Evolutionary conservation across 2,329 filamentous ascomycete species (phyloP).

Genomic region (Lachnellula suecica): DNA sequence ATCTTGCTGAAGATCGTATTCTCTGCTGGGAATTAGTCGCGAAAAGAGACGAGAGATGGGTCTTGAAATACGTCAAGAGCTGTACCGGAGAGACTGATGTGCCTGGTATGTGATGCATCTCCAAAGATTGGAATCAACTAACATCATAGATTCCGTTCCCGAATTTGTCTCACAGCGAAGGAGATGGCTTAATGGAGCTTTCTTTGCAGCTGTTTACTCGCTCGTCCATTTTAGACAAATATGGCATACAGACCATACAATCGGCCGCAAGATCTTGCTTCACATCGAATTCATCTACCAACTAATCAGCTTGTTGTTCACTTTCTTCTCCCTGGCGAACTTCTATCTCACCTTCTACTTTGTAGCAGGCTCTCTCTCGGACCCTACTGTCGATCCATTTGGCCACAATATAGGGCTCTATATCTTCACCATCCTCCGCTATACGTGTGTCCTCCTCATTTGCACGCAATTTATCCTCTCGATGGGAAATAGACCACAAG

Average conservation of each 20-base stretch:
- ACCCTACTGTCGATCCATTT: conserved; percentile 82
- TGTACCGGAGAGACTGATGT: conserved; percentile 98
- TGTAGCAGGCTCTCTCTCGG: conserved; percentile 84
- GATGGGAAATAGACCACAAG: conserved; percentile 94
- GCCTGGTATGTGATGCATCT: conserved; percentile 64
- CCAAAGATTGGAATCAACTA: conserved; percentile 3
- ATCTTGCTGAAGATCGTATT: conserved; percentile 85
- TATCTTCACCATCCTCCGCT: conserved; percentile 85
- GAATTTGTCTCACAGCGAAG: conserved; percentile 97
- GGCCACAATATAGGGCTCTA: conserved; percentile 80
- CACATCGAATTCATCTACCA: conserved; percentile 97
- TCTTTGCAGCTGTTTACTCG: conserved; percentile 97
- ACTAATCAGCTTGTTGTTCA: conserved; percentile 88
- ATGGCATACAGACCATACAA: conserved; percentile 87
- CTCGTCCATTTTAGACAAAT: conserved; percentile 93
- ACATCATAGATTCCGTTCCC: conserved; percentile 72
- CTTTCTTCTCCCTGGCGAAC: conserved; percentile 96
- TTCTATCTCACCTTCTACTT: conserved; percentile 99
- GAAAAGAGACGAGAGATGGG: conserved; percentile 92
- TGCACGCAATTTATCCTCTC: conserved; percentile 94
- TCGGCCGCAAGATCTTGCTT: conserved; percentile 84
- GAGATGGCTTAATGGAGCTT: conserved; percentile 97
- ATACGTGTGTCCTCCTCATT: conserved; percentile 83
- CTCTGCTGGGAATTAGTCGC: conserved; percentile 94
- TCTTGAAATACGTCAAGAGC: conserved; percentile 95